Evolutionary conservation across 208 protist genomes (phyloP), one percentile per base, ranked within the genome.

Genomic region (Trypanosoma congolense): DNA sequence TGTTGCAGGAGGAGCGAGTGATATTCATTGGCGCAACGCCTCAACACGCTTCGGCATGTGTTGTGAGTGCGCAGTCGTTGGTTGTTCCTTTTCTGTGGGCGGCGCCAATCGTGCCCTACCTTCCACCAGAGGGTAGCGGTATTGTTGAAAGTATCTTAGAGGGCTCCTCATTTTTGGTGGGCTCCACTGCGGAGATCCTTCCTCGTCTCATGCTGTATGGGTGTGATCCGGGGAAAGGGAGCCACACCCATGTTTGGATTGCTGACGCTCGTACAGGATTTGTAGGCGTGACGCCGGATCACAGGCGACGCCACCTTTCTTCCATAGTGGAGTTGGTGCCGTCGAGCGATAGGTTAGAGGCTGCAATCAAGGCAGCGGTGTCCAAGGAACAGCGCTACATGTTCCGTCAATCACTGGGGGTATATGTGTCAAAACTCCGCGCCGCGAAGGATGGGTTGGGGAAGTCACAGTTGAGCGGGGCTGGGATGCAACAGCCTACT

Each of bases 41-140:
- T 10, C 84, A 92, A 59, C 84, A 92, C 63, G 84, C 80, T 4
- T 73, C 80, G 0, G 80, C 84, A 19, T 92, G 84, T 40, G 84
- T 80, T n/a, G 59, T 87, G 25, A 82, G 75, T 54, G 61, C 71
- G 3, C 61, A 71, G 9, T 62, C 70, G n/a, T 55, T 92, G 26
- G 56, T 92, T 35, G 26, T 65, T 16, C 84, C 84, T 0, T 61
- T 89, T 35, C 38, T 62, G 12, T 92, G 80, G 80, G 65, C 70
- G 9, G 68, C 70, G 1, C 80, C 80, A 40, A 50, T 92, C 12
- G 43, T 92, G 2, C 73, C 84, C 18, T 88, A 75, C 46, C 31
- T 92, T 6, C 73, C 79, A 0, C 63, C 79, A 19, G 50, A 61
- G 43, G 56, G 51, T 10, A 35, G 28, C 46, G 41, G 52, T 31